phyloP scores from a whole-genome alignment of 805 yeast species.

The Candida tammaniensis region DNA sequence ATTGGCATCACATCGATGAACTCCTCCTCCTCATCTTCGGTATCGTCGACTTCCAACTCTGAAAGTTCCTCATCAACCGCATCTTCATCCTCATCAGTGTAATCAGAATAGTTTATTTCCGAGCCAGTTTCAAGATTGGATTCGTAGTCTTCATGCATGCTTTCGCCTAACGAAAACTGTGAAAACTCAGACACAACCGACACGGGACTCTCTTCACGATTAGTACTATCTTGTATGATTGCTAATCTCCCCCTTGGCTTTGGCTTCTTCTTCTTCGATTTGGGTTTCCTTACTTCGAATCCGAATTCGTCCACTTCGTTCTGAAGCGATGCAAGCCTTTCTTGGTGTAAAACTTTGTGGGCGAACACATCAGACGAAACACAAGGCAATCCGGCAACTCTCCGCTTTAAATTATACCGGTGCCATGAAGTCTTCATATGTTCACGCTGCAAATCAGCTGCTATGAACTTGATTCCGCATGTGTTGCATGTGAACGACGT shows the following conservation, averaged over 20 bases:
- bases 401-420: constrained; percentile 41
- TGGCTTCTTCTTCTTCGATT: constrained; percentile 3
- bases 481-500: constrained; percentile 38
- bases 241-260: constrained; percentile 21
- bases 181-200: constrained; percentile 56
- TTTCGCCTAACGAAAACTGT: constrained; percentile 52
- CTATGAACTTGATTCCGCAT: constrained; percentile 36
- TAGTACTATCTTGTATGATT: constrained; percentile 10
- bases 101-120: constrained; percentile 44
- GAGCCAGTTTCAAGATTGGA: constrained; percentile 47
- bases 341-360: constrained; percentile 53
- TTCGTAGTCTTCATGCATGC: constrained; percentile 14
- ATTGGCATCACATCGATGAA: constrained; percentile 34
- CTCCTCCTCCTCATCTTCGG: constrained; percentile 21
- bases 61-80: constrained; percentile 12
- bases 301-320: constrained; percentile 55
- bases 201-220: constrained; percentile 33
- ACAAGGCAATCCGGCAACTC: constrained; percentile 61
- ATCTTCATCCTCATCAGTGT: constrained; percentile 11
- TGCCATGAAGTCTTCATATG: constrained; percentile 49
- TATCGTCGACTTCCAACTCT: constrained; percentile 12
- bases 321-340: constrained; percentile 17
- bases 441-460: constrained; percentile 36
- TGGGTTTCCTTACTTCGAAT: constrained; percentile 31
- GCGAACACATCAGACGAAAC: constrained; percentile 67